phyloP scores from a whole-genome alignment of 306 rosid species.

The Lablab purpureus region DNA sequence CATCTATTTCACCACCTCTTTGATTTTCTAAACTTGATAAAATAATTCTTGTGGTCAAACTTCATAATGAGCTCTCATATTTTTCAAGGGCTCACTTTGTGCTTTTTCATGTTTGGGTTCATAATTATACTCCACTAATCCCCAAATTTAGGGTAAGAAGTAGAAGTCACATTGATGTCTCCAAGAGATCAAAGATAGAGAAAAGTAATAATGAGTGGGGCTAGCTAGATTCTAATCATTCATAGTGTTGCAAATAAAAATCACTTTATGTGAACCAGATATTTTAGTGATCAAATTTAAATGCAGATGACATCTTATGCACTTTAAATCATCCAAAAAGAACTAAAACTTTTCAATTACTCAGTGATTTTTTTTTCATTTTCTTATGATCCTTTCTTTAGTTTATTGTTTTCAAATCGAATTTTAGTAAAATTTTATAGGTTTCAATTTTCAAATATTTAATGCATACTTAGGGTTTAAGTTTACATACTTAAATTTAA shows the following conservation, averaged over 20 bases:
- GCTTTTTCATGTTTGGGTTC: slow-evolving; percentile 38
- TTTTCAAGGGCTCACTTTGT: slow-evolving; percentile 15
- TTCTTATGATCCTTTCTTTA: not conserved
- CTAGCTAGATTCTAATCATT: slow-evolving; percentile 6
- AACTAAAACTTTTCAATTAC: not conserved
- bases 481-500: no score
- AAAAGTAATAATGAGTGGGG: not conserved
- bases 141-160: slow-evolving; percentile 41
- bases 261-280: not conserved
- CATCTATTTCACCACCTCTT: slow-evolving; percentile 41
- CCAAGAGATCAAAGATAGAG: not conserved
- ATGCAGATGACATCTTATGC: not conserved
- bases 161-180: not conserved
- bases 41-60: slow-evolving; percentile 32
- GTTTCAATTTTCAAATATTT: no score
- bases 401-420: not conserved
- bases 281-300: not conserved
- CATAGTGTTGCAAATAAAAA: not conserved
- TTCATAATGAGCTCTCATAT: slow-evolving; percentile 46
- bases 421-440: not conserved
- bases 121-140: slow-evolving; percentile 45
- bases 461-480: not conserved
- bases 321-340: not conserved
- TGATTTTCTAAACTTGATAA: slow-evolving; percentile 20
- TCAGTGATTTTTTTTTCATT: not conserved